These are phyloP conservation scores for Calonectria ilicicola DNA, from an alignment of 2,329 filamentous ascomycete genomes.

Conservation along the genomic window DNA sequence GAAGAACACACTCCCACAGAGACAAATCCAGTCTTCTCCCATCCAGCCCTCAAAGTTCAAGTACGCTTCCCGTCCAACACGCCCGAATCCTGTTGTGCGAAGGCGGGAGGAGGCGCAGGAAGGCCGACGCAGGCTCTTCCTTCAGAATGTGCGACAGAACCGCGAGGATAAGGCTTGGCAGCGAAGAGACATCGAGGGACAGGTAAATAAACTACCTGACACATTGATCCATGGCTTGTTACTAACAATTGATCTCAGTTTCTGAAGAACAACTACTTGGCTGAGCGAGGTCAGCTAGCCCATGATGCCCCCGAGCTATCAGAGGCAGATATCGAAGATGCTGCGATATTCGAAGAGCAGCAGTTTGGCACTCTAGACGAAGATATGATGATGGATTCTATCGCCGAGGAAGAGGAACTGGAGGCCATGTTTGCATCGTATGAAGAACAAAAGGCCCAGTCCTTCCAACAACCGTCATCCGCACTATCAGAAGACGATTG, in stretches of 20 bases:
- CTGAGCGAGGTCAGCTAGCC: constrained; percentile 47
- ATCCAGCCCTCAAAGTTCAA: constrained; percentile 57
- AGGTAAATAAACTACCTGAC: constrained; percentile 40
- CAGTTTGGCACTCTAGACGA: constrained; percentile 46
- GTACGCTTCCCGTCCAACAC: constrained; percentile 66
- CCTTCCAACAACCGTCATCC: constrained; percentile 45
- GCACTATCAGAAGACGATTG: constrained; percentile 69
- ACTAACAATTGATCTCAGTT: constrained; percentile 43
- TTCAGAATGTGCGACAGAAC: constrained; percentile 74
- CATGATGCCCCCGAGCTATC: constrained; percentile 54
- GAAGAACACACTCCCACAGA: constrained; percentile 54
- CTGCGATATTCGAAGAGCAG: constrained; percentile 51
- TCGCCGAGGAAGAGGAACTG: constrained; percentile 65
- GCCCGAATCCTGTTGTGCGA: constrained; percentile 72
- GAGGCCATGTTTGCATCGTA: constrained; percentile 67
- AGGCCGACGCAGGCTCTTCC: constrained; percentile 74
- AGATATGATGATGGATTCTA: constrained; percentile 65
- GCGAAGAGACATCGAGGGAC: constrained; percentile 71
- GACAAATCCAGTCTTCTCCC: constrained; percentile 60
- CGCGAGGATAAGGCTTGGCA: constrained; percentile 71
- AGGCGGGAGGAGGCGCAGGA: constrained; percentile 73
- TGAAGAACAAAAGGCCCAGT: constrained; percentile 46
- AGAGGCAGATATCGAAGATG: constrained; percentile 65
- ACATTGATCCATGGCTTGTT: background rate
- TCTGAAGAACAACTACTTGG: constrained; percentile 50